A percentile compares a stretch with the other conserved stretches of the same genome.
Evolutionary conservation across 805 yeast species (phyloP).

Genomic region (Debaryomyces maramus): DNA sequence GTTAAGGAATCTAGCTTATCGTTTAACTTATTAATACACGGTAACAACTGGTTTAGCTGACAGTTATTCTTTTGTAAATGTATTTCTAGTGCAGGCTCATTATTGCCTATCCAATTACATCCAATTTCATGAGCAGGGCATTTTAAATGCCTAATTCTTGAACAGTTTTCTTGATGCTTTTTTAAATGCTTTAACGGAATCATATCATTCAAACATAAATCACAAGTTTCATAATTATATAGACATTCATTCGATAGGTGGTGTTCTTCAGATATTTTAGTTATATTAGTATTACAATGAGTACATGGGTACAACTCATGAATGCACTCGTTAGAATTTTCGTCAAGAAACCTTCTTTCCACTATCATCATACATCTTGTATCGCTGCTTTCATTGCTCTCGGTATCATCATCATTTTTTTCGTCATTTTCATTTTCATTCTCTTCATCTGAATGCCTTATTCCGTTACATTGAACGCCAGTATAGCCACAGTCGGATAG

Average conservation of each 20-base stretch:
- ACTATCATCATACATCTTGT: constrained; percentile 15
- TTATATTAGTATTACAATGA: constrained; percentile 32
- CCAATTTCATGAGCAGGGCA: constrained; percentile 53
- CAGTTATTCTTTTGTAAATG: constrained; percentile 33
- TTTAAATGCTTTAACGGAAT: constrained; percentile 38
- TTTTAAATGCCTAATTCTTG: constrained; percentile 34
- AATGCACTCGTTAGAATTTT: constrained; percentile 30
- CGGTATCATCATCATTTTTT: constrained; percentile 11
- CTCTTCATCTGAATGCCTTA: constrained; percentile 9
- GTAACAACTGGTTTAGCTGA: constrained; percentile 30
- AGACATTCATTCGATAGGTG: constrained; percentile 44
- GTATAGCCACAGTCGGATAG: constrained; percentile 34
- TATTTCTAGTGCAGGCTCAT: constrained; percentile 35
- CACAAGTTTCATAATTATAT: constrained; percentile 42
- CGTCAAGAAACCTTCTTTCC: constrained; percentile 21
- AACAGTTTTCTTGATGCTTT: constrained; percentile 45
- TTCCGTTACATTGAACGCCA: constrained; percentile 34
- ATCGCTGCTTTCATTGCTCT: constrained; percentile 7
- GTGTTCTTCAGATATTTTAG: constrained; percentile 23
- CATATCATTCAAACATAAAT: constrained; percentile 41
- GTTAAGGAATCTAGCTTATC: constrained; percentile 25
- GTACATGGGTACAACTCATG: constrained; percentile 39
- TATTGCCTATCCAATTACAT: constrained; percentile 48
- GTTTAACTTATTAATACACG: constrained; percentile 22
- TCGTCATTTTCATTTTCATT: constrained; percentile 7